phyloP scores from a whole-genome alignment of 2,329 filamentous ascomycete genomes.

The Blastomyces emzantsi region DNA sequence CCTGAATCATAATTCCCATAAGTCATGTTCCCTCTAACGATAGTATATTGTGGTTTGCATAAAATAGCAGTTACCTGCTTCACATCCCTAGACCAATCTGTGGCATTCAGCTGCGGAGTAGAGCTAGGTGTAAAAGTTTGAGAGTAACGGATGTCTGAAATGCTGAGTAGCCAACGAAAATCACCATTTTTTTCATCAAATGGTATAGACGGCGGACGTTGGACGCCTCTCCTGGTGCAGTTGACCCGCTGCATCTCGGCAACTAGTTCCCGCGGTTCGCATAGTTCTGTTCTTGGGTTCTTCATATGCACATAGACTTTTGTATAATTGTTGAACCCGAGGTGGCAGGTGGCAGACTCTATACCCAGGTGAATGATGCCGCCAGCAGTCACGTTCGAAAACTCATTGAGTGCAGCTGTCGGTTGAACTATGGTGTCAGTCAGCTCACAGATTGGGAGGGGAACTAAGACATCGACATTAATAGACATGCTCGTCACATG shows the following conservation, averaged over 20 bases:
- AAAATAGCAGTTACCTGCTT: neutral
- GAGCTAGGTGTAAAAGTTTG: constrained; percentile 2
- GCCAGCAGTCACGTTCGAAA: neutral
- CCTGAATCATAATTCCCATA: neutral
- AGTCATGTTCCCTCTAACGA: neutral
- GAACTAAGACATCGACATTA: neutral
- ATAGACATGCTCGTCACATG: neutral
- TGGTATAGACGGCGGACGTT: neutral
- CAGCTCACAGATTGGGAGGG: constrained; percentile 1
- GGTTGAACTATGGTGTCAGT: neutral
- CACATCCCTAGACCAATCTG: constrained; percentile 1
- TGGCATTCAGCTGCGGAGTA: neutral
- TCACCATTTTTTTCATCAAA: constrained; percentile 1
- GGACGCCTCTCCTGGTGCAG: neutral
- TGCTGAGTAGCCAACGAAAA: constrained; percentile 1
- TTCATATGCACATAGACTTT: neutral
- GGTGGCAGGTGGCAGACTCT: neutral
- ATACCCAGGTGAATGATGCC: neutral
- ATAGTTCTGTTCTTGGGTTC: neutral
- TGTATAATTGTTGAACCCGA: constrained; percentile 1
- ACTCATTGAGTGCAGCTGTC: neutral
- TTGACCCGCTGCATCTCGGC: neutral
- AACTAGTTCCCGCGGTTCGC: neutral
- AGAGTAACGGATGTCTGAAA: constrained; percentile 3
- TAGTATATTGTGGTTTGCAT: constrained; percentile 6